phyloP scores from a whole-genome alignment of 345 rosid genomes.

The Atalantia buxifolia region DNA sequence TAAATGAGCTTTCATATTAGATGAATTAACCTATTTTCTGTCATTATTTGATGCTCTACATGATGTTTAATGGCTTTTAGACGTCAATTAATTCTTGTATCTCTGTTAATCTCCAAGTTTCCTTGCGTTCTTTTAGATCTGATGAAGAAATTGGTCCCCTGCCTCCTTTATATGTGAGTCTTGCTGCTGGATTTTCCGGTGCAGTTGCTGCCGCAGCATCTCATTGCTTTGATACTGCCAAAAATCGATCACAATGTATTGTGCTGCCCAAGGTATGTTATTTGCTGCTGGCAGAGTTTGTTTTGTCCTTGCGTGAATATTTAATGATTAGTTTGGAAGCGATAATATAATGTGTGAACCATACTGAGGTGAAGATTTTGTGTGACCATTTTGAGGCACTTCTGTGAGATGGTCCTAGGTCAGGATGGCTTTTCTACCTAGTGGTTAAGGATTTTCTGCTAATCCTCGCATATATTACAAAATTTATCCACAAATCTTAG shows the following conservation, averaged over 20 bases:
- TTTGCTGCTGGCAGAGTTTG: not conserved
- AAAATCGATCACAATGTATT: constrained; percentile 69
- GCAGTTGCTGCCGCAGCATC: constrained; percentile 87
- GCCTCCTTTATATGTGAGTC: constrained; percentile 60
- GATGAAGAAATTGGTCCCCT: constrained; percentile 78
- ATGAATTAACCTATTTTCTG: not conserved
- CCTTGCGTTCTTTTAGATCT: constrained; percentile 36
- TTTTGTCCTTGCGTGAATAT: not conserved
- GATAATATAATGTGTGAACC: not conserved
- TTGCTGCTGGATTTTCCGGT: constrained; percentile 86
- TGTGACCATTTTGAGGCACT: not conserved
- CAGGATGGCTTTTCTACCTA: not conserved
- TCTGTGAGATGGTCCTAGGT: not conserved
- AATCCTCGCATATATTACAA: not conserved
- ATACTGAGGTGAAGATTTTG: not conserved
- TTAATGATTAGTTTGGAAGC: not conserved
- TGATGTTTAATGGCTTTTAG: not conserved
- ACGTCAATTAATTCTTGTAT: not conserved
- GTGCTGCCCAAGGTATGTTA: constrained; percentile 78
- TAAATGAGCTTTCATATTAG: not conserved
- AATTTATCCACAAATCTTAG: not conserved
- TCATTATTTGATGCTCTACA: not conserved
- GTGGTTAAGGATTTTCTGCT: not conserved
- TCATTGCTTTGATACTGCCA: constrained; percentile 89
- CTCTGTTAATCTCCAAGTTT: not conserved